Evolutionary conservation across 371 early-diverging fungal species (phyloP).

Genomic region (Mucor sp.): DNA sequence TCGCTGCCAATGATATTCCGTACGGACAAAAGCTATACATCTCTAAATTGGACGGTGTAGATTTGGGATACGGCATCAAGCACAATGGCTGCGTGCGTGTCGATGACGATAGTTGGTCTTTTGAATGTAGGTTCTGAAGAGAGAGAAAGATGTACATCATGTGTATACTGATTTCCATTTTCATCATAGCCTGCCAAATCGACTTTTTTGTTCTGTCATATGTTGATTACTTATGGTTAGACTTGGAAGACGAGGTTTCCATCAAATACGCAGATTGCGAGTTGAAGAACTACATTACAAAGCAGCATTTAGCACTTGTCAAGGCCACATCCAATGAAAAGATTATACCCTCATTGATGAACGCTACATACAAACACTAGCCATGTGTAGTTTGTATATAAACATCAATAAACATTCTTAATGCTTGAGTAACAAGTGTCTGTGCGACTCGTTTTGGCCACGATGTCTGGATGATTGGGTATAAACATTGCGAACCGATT

Average conservation of each 20-base stretch:
- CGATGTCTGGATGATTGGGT: no score
- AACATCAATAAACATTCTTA: no score
- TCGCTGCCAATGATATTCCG: constrained; percentile 38
- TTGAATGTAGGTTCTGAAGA: constrained; percentile 27
- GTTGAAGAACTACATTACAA: constrained; percentile 31
- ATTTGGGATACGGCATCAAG: constrained; percentile 17
- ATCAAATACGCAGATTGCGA: constrained; percentile 16
- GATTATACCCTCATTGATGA: constrained; percentile 18
- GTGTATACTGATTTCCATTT: no score
- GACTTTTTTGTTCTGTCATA: constrained; percentile 43
- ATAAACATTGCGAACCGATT: no score
- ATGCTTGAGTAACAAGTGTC: no score
- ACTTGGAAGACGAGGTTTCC: constrained; percentile 9
- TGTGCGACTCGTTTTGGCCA: no score
- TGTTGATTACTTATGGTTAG: constrained; percentile 28
- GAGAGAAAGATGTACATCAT: no score
- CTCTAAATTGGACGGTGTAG: constrained; percentile 27
- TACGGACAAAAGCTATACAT: constrained; percentile 35
- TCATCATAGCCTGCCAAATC: constrained; percentile 33
- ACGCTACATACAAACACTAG: not conserved
- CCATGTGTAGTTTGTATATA: no score
- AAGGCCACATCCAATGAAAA: constrained; percentile 15
- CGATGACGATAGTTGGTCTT: constrained; percentile 42
- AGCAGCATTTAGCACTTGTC: constrained; percentile 20
- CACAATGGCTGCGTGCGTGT: constrained; percentile 51